A percentile compares a stretch with the other conserved stretches of the same genome.
phyloP scores from a whole-genome alignment of 441 rosid genomes.

The Erysimum pusillum region DNA sequence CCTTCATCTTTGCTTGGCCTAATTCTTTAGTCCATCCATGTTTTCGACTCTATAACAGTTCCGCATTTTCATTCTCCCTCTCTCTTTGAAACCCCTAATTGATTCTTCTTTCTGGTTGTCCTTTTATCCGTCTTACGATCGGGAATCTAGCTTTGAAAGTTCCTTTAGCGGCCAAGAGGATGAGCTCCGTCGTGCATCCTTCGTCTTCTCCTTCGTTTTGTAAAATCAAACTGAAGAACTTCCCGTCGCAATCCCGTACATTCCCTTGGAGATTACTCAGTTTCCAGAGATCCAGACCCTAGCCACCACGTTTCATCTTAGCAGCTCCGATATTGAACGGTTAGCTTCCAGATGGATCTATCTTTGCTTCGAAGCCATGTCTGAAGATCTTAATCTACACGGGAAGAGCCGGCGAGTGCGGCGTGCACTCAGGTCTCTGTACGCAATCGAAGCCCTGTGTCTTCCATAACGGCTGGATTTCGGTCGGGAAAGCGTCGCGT shows the following conservation, averaged over 20 bases:
- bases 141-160: constrained; percentile 73
- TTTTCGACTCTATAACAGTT: constrained; percentile 15
- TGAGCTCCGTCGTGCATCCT: constrained; percentile 79
- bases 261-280: constrained; percentile 49
- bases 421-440: constrained; percentile 74
- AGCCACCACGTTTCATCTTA: constrained; percentile 81
- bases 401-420: constrained; percentile 79
- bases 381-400: constrained; percentile 75
- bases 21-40: not conserved
- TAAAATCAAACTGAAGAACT: constrained; percentile 72
- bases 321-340: constrained; percentile 63
- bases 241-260: constrained; percentile 64
- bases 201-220: constrained; percentile 84
- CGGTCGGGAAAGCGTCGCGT: constrained; percentile 62
- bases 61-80: not conserved
- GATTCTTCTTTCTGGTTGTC: constrained; percentile 48
- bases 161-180: constrained; percentile 70
- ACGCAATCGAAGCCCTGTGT: constrained; percentile 59
- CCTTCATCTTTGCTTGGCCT: constrained; percentile 6
- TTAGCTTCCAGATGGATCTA: constrained; percentile 61
- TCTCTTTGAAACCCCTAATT: constrained; percentile 11
- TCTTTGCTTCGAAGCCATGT: constrained; percentile 58
- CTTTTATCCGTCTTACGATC: constrained; percentile 79
- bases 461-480: constrained; percentile 81
- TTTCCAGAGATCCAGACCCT: constrained; percentile 57